phyloP scores from a whole-genome alignment of 345 rosid species.

The Boechera stricta region DNA sequence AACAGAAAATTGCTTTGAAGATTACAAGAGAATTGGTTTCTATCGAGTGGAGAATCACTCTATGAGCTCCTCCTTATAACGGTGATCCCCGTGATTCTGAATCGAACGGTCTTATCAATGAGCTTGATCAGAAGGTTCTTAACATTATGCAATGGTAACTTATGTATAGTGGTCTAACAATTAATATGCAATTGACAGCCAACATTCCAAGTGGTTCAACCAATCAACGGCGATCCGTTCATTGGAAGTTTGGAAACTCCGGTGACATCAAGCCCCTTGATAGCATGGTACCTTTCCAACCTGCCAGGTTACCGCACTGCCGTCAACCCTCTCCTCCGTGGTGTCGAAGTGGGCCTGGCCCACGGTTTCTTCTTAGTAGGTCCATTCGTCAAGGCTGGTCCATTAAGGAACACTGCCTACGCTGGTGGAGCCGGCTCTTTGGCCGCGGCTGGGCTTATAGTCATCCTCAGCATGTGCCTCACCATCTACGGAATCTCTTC shows the following conservation, averaged over 20 bases:
- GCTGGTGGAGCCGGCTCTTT: conserved; percentile 84
- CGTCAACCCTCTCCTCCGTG: conserved; percentile 90
- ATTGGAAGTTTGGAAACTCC: conserved; percentile 98
- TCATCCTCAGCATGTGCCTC: conserved; percentile 82
- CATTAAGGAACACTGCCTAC: conserved; percentile 79
- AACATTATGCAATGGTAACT: not conserved
- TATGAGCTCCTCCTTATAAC: no score
- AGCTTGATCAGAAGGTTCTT: no score
- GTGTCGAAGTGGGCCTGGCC: conserved; percentile 85
- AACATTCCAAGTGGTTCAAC: conserved; percentile 91
- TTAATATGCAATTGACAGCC: conserved; percentile 56
- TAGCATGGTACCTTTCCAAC: conserved; percentile 97
- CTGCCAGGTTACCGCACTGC: conserved; percentile 95
- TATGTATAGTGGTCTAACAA: not conserved
- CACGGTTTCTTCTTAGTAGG: conserved; percentile 90
- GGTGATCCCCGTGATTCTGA: no score
- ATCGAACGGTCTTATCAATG: no score
- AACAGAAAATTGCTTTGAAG: no score
- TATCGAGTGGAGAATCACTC: no score
- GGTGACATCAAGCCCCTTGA: conserved; percentile 85
- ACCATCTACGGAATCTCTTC: conserved; percentile 87
- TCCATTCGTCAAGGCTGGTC: conserved; percentile 88
- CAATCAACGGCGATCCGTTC: conserved; percentile 97
- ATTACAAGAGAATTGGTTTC: no score
- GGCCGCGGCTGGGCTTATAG: conserved; percentile 87